A percentile compares a stretch with the other conserved stretches of the same genome.
Conservation (phyloP, 805 yeast species). For the Ogataea henricii region DNA sequence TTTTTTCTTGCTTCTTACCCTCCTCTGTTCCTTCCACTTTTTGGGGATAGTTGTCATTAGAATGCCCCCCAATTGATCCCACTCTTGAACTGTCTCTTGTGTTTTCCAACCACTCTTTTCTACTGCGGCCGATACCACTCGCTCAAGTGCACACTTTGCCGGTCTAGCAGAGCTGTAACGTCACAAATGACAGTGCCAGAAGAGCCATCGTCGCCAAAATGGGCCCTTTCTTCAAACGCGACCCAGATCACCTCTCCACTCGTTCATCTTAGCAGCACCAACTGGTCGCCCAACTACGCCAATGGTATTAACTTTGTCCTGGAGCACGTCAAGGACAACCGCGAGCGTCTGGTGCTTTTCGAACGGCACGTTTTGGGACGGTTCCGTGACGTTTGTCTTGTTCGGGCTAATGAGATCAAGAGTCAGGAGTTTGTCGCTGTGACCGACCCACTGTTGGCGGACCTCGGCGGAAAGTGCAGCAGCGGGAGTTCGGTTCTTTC, state of each 20-base stretch:
- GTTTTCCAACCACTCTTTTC: neutral
- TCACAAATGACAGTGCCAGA: neutral
- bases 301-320: constrained; percentile 14
- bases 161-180: too few relatives aligned
- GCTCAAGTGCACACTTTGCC: too few relatives aligned
- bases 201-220: neutral
- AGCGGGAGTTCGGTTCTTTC: neutral
- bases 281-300: constrained; percentile 21
- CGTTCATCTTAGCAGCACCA: constrained; percentile 13
- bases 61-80: neutral
- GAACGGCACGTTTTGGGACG: constrained; percentile 8
- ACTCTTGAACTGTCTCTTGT: neutral
- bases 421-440: constrained; percentile 5
- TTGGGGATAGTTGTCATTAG: neutral
- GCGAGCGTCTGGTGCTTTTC: constrained; percentile 7
- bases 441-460: constrained; percentile 3
- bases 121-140: too few relatives aligned
- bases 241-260: neutral
- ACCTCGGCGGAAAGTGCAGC: neutral
- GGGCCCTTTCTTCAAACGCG: neutral
- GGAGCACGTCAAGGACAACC: constrained; percentile 8
- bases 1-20: too few relatives aligned
- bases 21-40: neutral
- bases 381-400: constrained; percentile 5
- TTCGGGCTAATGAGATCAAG: constrained; percentile 3